Percentiles rank a stretch among this genome's conserved stretches.
phyloP scores from a whole-genome alignment of 2,329 filamentous ascomycete genomes.

The Neonectria faginata region DNA sequence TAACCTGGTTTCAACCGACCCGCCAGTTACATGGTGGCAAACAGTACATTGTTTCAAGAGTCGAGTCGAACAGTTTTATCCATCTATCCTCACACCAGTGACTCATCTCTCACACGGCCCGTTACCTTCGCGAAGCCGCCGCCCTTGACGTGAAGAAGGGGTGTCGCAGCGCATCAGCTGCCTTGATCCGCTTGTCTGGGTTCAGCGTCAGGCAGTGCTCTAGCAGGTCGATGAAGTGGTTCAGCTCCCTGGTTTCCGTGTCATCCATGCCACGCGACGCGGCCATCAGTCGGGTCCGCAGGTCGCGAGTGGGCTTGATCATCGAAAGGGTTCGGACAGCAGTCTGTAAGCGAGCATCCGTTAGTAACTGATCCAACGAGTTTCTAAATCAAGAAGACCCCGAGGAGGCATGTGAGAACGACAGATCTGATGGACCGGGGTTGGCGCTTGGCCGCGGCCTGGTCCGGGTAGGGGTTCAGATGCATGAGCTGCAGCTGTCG shows the following conservation, averaged over 20 bases:
- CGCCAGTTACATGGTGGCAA: constrained; percentile 3
- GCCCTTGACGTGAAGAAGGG: constrained; percentile 76
- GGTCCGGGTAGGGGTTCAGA: constrained; percentile 5
- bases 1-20: constrained; percentile 4
- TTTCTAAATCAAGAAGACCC: constrained; percentile 32
- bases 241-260: constrained; percentile 79
- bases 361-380: constrained; percentile 37
- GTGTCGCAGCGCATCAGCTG: constrained; percentile 87
- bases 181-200: constrained; percentile 90
- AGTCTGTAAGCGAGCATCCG: constrained; percentile 61
- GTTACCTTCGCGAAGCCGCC: constrained; percentile 43
- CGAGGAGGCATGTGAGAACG: constrained; percentile 20
- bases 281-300: constrained; percentile 82
- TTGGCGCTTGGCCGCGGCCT: constrained; percentile 28
- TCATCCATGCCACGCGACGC: constrained; percentile 80
- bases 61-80: not conserved
- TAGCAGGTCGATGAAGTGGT: constrained; percentile 86
- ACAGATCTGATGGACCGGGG: constrained; percentile 30
- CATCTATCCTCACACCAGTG: constrained; percentile 21
- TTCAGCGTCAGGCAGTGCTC: constrained; percentile 91
- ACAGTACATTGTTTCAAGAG: constrained; percentile 2
- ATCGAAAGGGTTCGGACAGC: constrained; percentile 75
- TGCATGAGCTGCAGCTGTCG: constrained; percentile 32
- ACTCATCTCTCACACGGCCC: constrained; percentile 15
- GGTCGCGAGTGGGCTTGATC: constrained; percentile 81